Conservation (phyloP, 352 stramenopile genomes). For the Vaucheria bursata region DNA sequence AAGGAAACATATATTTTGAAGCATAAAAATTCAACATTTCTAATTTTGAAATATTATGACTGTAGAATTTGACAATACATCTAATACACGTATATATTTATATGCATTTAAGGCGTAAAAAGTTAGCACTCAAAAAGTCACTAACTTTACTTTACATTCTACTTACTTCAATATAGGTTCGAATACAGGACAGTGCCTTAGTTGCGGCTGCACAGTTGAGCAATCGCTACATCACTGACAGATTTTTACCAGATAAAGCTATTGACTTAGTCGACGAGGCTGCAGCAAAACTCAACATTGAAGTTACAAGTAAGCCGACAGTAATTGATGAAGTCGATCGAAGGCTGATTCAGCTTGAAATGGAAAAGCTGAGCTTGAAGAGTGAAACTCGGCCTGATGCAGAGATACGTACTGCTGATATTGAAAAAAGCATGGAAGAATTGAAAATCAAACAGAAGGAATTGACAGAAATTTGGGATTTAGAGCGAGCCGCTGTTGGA, state of each 20-base stretch:
- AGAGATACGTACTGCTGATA: constrained; percentile 54
- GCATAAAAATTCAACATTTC: too few species aligned
- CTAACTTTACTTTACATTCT: too few species aligned
- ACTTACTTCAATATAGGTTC: constrained; percentile 66
- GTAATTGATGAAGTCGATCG: constrained; percentile 88
- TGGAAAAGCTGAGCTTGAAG: constrained; percentile 67
- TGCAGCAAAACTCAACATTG: constrained; percentile 74
- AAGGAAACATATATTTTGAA: too few species aligned
- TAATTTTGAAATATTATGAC: too few species aligned
- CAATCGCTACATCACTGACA: constrained; percentile 80
- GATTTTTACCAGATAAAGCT: constrained; percentile 89
- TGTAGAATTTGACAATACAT: too few species aligned
- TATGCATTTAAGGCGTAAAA: too few species aligned
- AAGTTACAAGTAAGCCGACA: constrained; percentile 53
- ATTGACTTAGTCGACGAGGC: constrained; percentile 93
- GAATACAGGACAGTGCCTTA: constrained; percentile 84
- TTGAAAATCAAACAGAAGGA: constrained; percentile 76
- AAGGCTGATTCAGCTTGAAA: constrained; percentile 82
- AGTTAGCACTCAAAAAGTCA: too few species aligned
- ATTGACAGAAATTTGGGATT: constrained; percentile 71
- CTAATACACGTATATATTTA: too few species aligned
- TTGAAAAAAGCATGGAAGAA: constrained; percentile 64
- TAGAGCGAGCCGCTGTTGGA: constrained; percentile 67
- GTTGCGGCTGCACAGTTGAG: constrained; percentile 82
- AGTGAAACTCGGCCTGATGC: constrained; percentile 51